Base-by-base conservation (phyloP, 2,329 filamentous ascomycete species). In the Fusarium sp. region DNA sequence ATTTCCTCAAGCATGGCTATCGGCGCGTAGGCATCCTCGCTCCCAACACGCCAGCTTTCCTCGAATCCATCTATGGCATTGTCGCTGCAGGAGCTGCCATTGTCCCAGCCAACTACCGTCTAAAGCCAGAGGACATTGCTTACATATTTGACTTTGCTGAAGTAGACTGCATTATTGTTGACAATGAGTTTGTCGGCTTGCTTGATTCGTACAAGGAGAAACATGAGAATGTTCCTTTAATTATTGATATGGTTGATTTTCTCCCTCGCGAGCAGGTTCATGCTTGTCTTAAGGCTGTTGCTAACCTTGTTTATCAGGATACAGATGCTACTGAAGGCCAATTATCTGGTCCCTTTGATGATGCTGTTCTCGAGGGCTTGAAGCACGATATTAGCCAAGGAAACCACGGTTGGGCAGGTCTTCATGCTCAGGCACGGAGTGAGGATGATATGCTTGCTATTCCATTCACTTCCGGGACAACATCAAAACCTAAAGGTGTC, bases 381-480 rank as follows among this genome's bases (percentile, higher is more conserved):
- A 84, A 85, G 41, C 86, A 91, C 78, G 96, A 98, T 77, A 77
- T 77, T 3, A 82, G 86, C n/a, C 86, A 83, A 8, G 93, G 92
- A 4, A 78, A 76, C 28, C 86, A 87, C 50, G 93, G 93, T 23
- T 99, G 96, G 95, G 85, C 84, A 16, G 92, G 88, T 1, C 85
- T 98, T 25, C 86, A 92, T 66, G 85, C 88, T 3, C 90, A 94
- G 70, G 87, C 87, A 5, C 82, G 85, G 2, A 86, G 93, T 73
- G 96, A 99, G 78, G 91, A 97, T 71, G 89, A 89, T 64, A 86
- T 93, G 72, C 86, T 98, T 65, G 93, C 94, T 5, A 89, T 99
- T 58, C 93, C 95, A 2, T 98, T 98, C 79, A 99, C 96, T 0
- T 96, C 92, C 28, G 95, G 95, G 6, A 98, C 96, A 2, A 98